Evolutionary conservation across 2,329 filamentous ascomycete genomes (phyloP), one percentile per base, ranked within the genome.

Genomic region (Talaromyces piceae): DNA sequence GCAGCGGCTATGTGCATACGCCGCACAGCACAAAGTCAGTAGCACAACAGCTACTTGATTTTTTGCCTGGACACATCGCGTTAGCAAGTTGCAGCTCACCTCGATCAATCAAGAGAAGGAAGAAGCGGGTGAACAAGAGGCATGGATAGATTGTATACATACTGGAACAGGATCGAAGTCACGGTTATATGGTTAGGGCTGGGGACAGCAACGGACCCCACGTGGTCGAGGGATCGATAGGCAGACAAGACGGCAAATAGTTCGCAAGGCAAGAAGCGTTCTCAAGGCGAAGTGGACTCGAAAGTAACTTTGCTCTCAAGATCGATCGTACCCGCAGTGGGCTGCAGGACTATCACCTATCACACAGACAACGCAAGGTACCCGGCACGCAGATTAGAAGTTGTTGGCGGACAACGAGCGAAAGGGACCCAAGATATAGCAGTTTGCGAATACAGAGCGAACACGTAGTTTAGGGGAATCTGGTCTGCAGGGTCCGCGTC

Each of bases 391-490:
- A 30, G 20, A 18, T 9, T n/a, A 37, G 20, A n/a, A 37, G 33
- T 20, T 20, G 33, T 37, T 37, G 16, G 33, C 33, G 33, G 16
- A 37, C 33, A 18, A 37, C 16, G 33, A 37, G 33, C 16, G 33
- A 18, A 37, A 37, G 16, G 33, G 33, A 37, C 33, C 33, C 47
- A 49, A 49, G 47, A 49, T 53, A 53, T 53, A 54, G 43, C 52
- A 47, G 48, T 48, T 39, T 51, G 49, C 52, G 52, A 54, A 54
- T 54, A 51, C 52, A 49, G 48, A 50, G 41, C 49, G 52, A 54
- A 54, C 52, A 54, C 52, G 52, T 54, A 54, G 52, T 48, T 47
- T 49, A 25, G 45, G 49, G 52, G 48, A 51, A 54, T 48, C 41
- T 51, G 45, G 45, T 47, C 52, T 54, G 52, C 52, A 54, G 49